Percentiles rank a stretch among this genome's conserved stretches.
phyloP scores from a whole-genome alignment of 345 rosid genomes.

The Dovyalis caffra region DNA sequence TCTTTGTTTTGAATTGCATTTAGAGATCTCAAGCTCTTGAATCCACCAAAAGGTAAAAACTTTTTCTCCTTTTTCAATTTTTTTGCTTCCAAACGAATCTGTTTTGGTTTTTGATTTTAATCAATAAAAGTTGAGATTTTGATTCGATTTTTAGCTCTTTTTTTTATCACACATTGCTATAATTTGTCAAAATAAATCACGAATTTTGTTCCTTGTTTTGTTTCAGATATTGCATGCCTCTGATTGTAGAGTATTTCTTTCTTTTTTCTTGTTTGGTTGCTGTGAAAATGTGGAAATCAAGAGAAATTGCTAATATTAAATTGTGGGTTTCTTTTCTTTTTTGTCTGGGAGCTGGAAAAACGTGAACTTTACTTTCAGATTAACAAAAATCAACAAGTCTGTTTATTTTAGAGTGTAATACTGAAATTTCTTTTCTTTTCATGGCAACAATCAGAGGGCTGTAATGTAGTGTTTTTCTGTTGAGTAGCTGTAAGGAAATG shows the following conservation, averaged over 20 bases:
- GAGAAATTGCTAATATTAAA: constrained; percentile 8
- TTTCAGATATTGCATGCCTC: neutral
- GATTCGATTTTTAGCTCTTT: constrained; percentile 15
- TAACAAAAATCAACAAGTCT: neutral
- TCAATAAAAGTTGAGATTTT: constrained; percentile 7
- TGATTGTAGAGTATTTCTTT: constrained; percentile 1
- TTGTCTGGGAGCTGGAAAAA: neutral
- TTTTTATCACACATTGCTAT: constrained; percentile 28
- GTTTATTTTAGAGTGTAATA: neutral
- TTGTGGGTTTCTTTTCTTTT: neutral
- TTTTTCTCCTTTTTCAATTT: neutral
- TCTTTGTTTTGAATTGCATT: constrained; percentile 22
- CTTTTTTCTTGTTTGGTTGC: constrained; percentile 26
- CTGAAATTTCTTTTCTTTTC: neutral
- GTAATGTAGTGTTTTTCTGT: neutral
- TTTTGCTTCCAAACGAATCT: constrained; percentile 1
- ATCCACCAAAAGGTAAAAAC: constrained; percentile 19
- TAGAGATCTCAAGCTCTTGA: constrained; percentile 41
- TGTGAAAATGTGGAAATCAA: constrained; percentile 25
- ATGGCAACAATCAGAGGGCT: neutral
- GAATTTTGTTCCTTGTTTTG: neutral
- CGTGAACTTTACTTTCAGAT: neutral
- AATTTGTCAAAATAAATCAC: neutral
- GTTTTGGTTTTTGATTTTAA: neutral
- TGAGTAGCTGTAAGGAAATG: neutral